Base-by-base conservation (phyloP, 1,139 yeast genomes). In the Protomyces inouyei region DNA sequence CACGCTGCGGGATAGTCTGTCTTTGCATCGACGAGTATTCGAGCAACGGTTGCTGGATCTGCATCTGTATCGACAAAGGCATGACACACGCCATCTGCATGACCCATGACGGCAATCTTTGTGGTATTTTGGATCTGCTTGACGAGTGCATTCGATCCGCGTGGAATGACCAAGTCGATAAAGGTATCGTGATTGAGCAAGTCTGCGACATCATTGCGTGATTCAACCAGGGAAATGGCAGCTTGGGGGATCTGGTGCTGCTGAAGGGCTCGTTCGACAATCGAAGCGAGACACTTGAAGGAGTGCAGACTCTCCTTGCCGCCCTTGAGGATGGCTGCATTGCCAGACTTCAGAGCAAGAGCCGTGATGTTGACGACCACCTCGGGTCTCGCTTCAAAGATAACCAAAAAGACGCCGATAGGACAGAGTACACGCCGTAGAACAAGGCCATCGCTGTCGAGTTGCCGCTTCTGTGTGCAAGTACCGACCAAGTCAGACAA, bases 1-100 rank as follows among this genome's bases (percentile, higher is more conserved):
- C 99, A 95, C 6, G 97, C 99, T 14, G 98, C 98, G 52, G 98
- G 97, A 73, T 95, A 95, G 76, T 92, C 91, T 0, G 97, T 90
- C 76, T 93, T 93, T 3, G 97, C 82, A 75, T 95, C 99, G 38
- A 90, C 82, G 3, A 85, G 80, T 40, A 95, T 83, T 67, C 83
- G 83, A 45, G 82, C 79, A 0, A 98, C 96, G 82, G 88, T 90
- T 16, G 76, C 81, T 14, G 88, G 70, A 71, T 90, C 92, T 2
- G 95, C 95, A 55, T 82, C 84, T 64, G 81, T 80, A 73, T 92
- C 96, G 36, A 92, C 80, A 73, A 85, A 95, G 21, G 92, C 83
- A 2, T 97, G 85, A 76, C 98, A 93, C 66, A 93, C 87, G 60
- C 99, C 99, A 75, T 93, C 98, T 9, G 99, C 98, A 75, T 95